Evolutionary conservation across 257 asterid genomes (phyloP), one percentile per base, ranked within the genome.

Genomic region (Ilex aquifolium): DNA sequence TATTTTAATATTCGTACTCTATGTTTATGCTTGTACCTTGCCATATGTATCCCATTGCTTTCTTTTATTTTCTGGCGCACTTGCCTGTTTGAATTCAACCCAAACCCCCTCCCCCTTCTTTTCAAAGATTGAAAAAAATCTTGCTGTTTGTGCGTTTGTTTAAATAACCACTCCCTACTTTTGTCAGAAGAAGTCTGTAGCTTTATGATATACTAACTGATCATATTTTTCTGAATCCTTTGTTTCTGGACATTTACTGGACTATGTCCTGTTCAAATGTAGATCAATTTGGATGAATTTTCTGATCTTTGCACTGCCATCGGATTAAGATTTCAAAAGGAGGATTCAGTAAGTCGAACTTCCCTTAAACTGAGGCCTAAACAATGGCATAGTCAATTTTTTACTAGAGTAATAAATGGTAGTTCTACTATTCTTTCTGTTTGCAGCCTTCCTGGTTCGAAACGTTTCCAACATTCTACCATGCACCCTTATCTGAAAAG

Each of bases 291-390:
- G 88, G 90, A 77, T 5, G 97, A 93, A 78, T 93, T 93, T 82
- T 71, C 75, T 52, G 99, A 93, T 80, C 86, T 93, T 56, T 83
- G 96, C 63, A 82, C 81, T 54, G 95, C 99, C 52, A 93, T 93
- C 57, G 95, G 95, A 36, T 85, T 93, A 60, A 83, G 83, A 77
- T 93, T 93, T 78, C 97, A 93, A 75, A 93, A 93, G 80, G 99
- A 87, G 82, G 85, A 90, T 54, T 72, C 77, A n/a, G 99, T 89
- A 76, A 83, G 75, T 77, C 69, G 46, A 57, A 69, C 68, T 77
- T 65, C 69, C 73, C 27, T 56, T 30, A 74, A 52, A 61, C 67
- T 55, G 61, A 52, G 63, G 72, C 68, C 15, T 21, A 62, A 53
- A 36, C 31, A 21, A 21, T 53, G 27, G 55, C 57, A 30, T 51